Base-by-base conservation (phyloP, 2,329 filamentous ascomycete species). In the Epicoccum nigrum region DNA sequence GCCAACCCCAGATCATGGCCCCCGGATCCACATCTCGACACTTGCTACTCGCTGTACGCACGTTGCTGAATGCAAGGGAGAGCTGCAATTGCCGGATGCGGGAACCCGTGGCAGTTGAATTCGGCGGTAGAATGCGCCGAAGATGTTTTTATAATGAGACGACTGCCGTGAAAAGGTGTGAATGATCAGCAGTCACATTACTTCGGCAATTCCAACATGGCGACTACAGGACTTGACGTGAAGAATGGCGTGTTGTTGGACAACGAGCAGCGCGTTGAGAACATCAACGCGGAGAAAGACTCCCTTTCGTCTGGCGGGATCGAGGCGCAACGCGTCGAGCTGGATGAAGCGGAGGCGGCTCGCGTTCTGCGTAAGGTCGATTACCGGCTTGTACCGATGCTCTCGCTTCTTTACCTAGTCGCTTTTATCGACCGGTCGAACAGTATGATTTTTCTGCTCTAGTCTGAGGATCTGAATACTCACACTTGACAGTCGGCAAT, bases 321-420 rank as follows among this genome's bases (percentile, higher is more conserved):
- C 7, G 69, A 69, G 40, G 60, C 65, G 2, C 63, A 67, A 19
- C 37, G 47, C 30, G 33, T 65, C 11, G 62, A 66, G 33, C 45
- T 62, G 13, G 57, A 64, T 27, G 68, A 69, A 21, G 56, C 53
- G 15, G 68, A 71, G 37, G 64, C 62, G 2, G 59, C 54, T 7
- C 52, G 64, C 5, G 68, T 76, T 13, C 51, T 75, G 28, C 49
- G 62, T 27, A 73, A 72, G 38, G 66, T 74, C 1, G 72, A 74
- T 38, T 60, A 58, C 28, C 55, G 65, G 8, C 60, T 71, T 6
- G 64, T 73, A 8, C 65, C 67, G 1, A 50, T 70, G 21, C 56
- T 71, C 17, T 34, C 65, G 4, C 43, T 72, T 34, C 55, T 74
- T n/a, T 73, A 74, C 38, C 67, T 73, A 1, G 61, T 72, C 17